phyloP scores from a whole-genome alignment of 1,284 basidiomycete genomes.

The Hymenochaete sp. region DNA sequence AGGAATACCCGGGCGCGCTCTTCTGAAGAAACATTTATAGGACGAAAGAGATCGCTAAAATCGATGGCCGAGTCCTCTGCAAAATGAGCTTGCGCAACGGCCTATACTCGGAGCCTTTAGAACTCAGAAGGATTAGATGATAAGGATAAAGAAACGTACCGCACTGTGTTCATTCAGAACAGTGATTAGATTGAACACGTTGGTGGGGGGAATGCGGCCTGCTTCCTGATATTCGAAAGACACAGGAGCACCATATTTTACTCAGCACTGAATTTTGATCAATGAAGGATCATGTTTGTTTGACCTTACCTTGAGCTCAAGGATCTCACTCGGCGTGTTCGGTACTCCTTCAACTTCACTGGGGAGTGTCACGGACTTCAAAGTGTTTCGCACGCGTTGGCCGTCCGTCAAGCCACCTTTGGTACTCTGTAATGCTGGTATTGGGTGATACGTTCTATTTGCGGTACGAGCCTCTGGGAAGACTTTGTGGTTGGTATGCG shows the following conservation, averaged over 20 bases:
- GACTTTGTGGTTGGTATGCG: constrained; percentile 26
- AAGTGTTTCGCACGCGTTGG: constrained; percentile 61
- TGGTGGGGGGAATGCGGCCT: constrained; percentile 55
- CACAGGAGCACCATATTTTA: constrained; percentile 2
- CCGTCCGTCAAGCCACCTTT: constrained; percentile 62
- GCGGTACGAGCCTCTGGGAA: constrained; percentile 65
- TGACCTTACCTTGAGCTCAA: constrained; percentile 26
- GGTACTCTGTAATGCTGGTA: constrained; percentile 59
- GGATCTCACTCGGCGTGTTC: constrained; percentile 61
- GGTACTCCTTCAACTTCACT: constrained; percentile 59
- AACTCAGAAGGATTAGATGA: not conserved
- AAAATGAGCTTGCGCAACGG: constrained; percentile 49
- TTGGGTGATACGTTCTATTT: constrained; percentile 61
- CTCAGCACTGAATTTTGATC: not conserved
- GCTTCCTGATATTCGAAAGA: no score
- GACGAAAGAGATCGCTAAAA: constrained; percentile 61
- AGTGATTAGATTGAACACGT: constrained; percentile 72
- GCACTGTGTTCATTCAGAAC: constrained; percentile 62
- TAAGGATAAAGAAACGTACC: constrained; percentile 32
- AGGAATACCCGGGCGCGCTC: constrained; percentile 62
- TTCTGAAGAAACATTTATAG: constrained; percentile 46
- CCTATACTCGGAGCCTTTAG: constrained; percentile 27
- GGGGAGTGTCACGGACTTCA: constrained; percentile 70
- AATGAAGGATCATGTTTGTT: not conserved
- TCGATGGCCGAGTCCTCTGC: constrained; percentile 38